Conservation (phyloP, 192 early-diverging fungal species). For the Backusella westeae region DNA sequence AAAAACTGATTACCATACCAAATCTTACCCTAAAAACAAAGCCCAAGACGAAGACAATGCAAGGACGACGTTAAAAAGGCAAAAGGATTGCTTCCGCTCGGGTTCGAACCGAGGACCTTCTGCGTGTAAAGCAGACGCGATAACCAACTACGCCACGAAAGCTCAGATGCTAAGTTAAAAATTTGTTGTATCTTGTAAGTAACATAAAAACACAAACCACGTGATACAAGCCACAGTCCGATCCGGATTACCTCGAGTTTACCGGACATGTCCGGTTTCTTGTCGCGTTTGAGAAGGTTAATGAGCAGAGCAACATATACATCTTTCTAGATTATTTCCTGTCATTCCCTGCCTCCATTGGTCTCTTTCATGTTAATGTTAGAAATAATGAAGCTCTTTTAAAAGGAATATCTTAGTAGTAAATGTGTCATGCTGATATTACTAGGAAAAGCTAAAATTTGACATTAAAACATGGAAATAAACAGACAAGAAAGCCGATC, state of each 20-base stretch:
- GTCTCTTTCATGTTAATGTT: too few species aligned
- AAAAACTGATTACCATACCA: neutral
- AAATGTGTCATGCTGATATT: too few species aligned
- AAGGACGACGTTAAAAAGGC: neutral
- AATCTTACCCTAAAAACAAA: neutral
- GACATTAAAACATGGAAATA: too few species aligned
- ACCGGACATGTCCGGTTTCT: neutral
- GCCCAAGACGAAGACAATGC: too few species aligned
- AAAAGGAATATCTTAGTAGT: too few species aligned
- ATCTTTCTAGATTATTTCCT: too few species aligned
- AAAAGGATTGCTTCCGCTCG: slow-evolving; percentile 40
- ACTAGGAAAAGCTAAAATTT: too few species aligned
- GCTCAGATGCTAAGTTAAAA: neutral
- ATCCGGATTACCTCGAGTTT: neutral
- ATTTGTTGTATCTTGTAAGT: neutral
- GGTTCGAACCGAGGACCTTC: slow-evolving; percentile 51
- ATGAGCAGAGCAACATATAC: neutral
- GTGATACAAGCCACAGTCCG: neutral
- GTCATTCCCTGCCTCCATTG: too few species aligned
- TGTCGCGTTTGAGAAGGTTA: neutral
- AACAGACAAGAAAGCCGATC: too few species aligned
- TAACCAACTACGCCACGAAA: slow-evolving; percentile 44
- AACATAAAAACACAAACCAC: neutral
- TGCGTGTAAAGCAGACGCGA: slow-evolving; percentile 41
- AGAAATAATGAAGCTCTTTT: too few species aligned